A percentile compares a stretch with the other conserved stretches of the same genome.
Conservation (phyloP, 164 flowering plant genomes). For the Malania oleifera region DNA sequence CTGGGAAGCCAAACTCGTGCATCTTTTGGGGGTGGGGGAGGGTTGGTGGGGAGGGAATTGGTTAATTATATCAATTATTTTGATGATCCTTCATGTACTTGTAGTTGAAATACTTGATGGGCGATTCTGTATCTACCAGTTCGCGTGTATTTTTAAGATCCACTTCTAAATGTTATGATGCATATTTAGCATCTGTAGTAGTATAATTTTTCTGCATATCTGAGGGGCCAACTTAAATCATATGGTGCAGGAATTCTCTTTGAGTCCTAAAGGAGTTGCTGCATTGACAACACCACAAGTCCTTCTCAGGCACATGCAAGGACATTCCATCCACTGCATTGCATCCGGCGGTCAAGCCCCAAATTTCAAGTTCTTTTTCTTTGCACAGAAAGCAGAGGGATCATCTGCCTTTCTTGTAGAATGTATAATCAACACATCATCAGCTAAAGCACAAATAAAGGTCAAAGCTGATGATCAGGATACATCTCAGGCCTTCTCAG, state of each 20-base stretch:
- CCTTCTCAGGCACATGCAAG: slow-evolving; percentile 82
- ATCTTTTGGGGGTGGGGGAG: too few species aligned
- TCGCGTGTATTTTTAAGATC: too few species aligned
- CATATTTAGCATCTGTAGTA: too few species aligned
- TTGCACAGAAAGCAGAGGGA: slow-evolving; percentile 81
- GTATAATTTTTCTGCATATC: neutral
- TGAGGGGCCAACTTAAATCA: neutral
- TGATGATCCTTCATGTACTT: too few species aligned
- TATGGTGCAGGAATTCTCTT: slow-evolving; percentile 56
- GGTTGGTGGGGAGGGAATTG: too few species aligned
- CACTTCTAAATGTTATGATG: too few species aligned
- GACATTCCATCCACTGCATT: slow-evolving; percentile 79
- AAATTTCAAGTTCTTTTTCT: slow-evolving; percentile 94
- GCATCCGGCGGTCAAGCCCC: slow-evolving; percentile 98
- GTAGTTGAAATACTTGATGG: neutral
- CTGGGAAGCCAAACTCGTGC: too few species aligned
- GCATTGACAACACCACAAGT: slow-evolving; percentile 70
- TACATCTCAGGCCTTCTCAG: slow-evolving; percentile 58
- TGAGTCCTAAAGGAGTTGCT: slow-evolving; percentile 69
- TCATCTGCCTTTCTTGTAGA: slow-evolving; percentile 69
- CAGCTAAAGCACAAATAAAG: slow-evolving; percentile 74
- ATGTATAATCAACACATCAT: slow-evolving; percentile 80
- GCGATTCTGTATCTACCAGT: too few species aligned
- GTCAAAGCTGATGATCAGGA: slow-evolving; percentile 88
- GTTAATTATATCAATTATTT: too few species aligned